These are phyloP conservation scores for Salix brachista DNA, from an alignment of 345 rosid genomes.

Conservation along the genomic window DNA sequence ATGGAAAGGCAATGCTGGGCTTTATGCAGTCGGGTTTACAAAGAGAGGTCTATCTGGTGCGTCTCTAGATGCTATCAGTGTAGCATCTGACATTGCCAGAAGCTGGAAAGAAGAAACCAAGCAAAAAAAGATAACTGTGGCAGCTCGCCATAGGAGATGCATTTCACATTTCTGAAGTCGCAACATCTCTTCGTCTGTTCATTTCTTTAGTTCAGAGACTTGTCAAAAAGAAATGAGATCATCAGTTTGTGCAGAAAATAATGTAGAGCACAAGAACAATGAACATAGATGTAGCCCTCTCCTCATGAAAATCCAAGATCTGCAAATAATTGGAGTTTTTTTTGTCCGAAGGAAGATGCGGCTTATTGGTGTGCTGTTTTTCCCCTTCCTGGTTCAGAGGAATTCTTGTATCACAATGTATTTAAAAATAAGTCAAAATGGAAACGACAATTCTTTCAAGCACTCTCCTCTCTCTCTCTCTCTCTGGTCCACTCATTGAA, in stretches of 20 bases:
- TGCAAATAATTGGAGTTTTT: slow-evolving; percentile 15
- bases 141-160: slow-evolving; percentile 23
- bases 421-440: slow-evolving; percentile 24
- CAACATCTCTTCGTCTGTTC: background rate
- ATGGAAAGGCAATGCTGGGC: slow-evolving; percentile 78
- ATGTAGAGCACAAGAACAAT: slow-evolving; percentile 16
- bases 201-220: slow-evolving; percentile 5
- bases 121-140: slow-evolving; percentile 16
- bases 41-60: slow-evolving; percentile 89
- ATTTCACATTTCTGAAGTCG: slow-evolving; percentile 18
- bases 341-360: slow-evolving; percentile 50
- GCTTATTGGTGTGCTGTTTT: slow-evolving; percentile 22
- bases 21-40: slow-evolving; percentile 90
- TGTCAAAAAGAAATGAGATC: slow-evolving; percentile 8
- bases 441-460: background rate
- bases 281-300: slow-evolving; percentile 46
- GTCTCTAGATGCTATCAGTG: slow-evolving; percentile 31
- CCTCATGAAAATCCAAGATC: slow-evolving; percentile 24
- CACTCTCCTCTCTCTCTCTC: background rate
- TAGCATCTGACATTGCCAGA: slow-evolving; percentile 18
- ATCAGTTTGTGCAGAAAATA: slow-evolving; percentile 13
- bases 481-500: background rate
- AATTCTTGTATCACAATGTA: background rate
- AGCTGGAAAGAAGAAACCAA: slow-evolving; percentile 32
- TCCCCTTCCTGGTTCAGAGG: background rate